Evolutionary conservation across 495 filamentous ascomycete genomes (phyloP), one percentile per base, ranked within the genome.

Genomic region (Neurospora cerealis): DNA sequence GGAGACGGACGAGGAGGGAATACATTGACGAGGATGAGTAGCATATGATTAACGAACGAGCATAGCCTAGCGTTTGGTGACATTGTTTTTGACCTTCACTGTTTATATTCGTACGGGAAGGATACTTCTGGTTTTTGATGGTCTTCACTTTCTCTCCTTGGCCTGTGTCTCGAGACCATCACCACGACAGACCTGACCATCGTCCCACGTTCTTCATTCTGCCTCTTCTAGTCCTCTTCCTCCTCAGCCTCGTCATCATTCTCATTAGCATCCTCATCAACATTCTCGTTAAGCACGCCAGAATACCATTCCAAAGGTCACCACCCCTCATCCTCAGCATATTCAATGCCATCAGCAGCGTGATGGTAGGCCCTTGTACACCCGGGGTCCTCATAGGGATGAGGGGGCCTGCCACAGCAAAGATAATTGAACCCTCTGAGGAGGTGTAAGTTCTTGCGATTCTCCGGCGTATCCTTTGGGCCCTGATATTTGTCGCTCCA

Each of bases 171-270:
- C 10, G 24, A 24, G 46, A 32, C 24, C 24, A 60, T 17, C 24
- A 32, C 6, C 21, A 1, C 1, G 48, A 28, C 10, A 15, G 5
- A 32, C 13, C 1, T 32, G 13, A 62, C 32, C 24, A 4, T 7
- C 24, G 54, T 17, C 5, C 24, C 54, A 8, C 5, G 13, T 11
- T 13, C 46, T 46, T 24, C 21, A 54, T 6, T 54, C 4, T 13
- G 21, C 46, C 21, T 54, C 10, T 54, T 24, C 2, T 6, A 54
- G 9, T 77, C 78, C 34, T 77, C 75, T 69, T 79, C 24, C 19
- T 87, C 84, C 69, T 85, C 75, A 41, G 83, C 83, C 37, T 86
- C 82, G 6, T 83, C 80, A 2, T 81, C 82, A 15, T 48, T 19
- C 17, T 24, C 44, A 0, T 54, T 2, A 21, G 21, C 21, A 28